phyloP scores from a whole-genome alignment of 2,329 filamentous ascomycete genomes.

The Alternaria sp. region DNA sequence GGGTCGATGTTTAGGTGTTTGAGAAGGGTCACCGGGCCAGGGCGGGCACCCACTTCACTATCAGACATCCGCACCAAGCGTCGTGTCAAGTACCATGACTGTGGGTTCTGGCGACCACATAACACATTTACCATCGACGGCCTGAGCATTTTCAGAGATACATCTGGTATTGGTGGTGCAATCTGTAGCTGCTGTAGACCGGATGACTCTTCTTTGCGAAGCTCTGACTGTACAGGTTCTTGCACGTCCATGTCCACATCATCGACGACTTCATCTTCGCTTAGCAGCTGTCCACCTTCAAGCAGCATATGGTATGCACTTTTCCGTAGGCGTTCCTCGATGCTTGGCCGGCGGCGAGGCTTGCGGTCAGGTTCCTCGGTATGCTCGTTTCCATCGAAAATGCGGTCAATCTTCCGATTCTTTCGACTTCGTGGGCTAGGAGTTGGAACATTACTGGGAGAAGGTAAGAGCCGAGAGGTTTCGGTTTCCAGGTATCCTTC shows the following conservation, averaged over 20 bases:
- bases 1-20: background rate
- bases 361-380: background rate
- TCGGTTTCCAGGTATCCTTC: background rate
- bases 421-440: background rate
- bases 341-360: background rate
- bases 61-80: background rate
- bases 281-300: background rate
- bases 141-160: background rate
- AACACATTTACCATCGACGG: conserved; percentile 3
- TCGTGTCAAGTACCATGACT: conserved; percentile 8
- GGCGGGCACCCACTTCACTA: background rate
- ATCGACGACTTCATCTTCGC: background rate
- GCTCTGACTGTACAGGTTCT: background rate
- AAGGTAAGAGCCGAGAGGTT: background rate
- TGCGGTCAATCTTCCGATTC: background rate
- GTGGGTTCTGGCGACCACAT: background rate
- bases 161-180: background rate
- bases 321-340: background rate
- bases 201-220: background rate
- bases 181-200: background rate
- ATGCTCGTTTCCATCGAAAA: background rate
- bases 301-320: conserved; percentile 5
- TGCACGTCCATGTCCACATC: background rate
- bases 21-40: background rate
- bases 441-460: background rate